Percentiles rank a stretch among this genome's conserved stretches.
phyloP scores from a whole-genome alignment of 1,284 basidiomycete genomes.

The Porodaedalea pini region DNA sequence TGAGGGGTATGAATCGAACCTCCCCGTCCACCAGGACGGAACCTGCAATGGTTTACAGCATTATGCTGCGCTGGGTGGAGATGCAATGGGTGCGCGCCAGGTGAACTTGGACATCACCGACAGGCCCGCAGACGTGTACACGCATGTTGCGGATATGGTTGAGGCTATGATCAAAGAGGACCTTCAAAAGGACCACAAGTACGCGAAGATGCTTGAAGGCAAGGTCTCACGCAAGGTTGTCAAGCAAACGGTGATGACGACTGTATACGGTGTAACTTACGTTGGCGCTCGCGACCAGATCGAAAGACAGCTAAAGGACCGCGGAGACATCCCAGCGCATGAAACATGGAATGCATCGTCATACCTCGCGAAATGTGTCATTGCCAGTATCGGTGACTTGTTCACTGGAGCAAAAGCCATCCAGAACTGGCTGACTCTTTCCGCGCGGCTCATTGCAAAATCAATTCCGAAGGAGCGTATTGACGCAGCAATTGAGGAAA shows the following conservation, averaged over 20 bases:
- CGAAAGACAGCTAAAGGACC: conserved; percentile 80
- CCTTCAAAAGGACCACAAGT: conserved; percentile 45
- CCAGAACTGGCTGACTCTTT: conserved; percentile 86
- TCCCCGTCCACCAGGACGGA: conserved; percentile 97
- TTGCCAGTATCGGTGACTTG: conserved; percentile 87
- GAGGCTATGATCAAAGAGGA: conserved; percentile 54
- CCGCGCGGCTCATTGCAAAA: conserved; percentile 84
- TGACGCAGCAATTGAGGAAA: conserved; percentile 41
- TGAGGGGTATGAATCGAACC: conserved; percentile 61
- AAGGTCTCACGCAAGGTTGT: conserved; percentile 94
- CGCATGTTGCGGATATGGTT: conserved; percentile 86
- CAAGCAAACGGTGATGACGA: conserved; percentile 99
- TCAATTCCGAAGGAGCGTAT: conserved; percentile 81
- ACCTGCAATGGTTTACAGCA: conserved; percentile 99
- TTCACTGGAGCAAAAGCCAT: conserved; percentile 91
- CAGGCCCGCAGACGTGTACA: conserved; percentile 93
- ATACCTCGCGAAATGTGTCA: conserved; percentile 78
- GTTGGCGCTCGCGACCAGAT: conserved; percentile 96
- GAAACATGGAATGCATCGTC: conserved; percentile 73
- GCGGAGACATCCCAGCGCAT: conserved; percentile 72
- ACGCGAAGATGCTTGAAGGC: conserved; percentile 68
- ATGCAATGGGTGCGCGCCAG: conserved; percentile 84
- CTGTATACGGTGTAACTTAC: conserved; percentile 97
- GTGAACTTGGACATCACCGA: conserved; percentile 90
- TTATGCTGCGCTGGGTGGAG: conserved; percentile 96